Evolutionary conservation across 805 yeast genomes (phyloP).

Genomic region (Cyberlindnera saturnus): DNA sequence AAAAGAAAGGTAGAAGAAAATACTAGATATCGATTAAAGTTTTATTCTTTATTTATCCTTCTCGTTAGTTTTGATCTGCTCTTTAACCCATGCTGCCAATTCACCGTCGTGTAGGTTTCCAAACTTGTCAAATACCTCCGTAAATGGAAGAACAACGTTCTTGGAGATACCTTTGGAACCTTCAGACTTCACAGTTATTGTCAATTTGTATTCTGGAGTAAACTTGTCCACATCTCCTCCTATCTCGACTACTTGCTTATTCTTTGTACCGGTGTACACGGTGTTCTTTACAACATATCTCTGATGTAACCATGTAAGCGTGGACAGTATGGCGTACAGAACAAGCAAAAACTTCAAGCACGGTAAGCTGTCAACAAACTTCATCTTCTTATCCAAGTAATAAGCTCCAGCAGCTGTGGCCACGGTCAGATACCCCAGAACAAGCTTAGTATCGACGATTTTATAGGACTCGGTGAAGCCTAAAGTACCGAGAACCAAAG

Average conservation of each 20-base stretch:
- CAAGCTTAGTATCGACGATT: constrained; percentile 41
- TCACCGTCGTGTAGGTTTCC: constrained; percentile 38
- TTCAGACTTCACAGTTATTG: constrained; percentile 24
- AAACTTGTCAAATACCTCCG: constrained; percentile 31
- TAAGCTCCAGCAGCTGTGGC: constrained; percentile 43
- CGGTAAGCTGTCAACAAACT: constrained; percentile 35
- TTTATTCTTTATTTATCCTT: constrained; percentile 28
- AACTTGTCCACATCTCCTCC: constrained; percentile 31
- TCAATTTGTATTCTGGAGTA: constrained; percentile 40
- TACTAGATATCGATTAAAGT: neutral
- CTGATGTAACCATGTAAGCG: constrained; percentile 31
- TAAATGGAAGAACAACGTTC: constrained; percentile 23
- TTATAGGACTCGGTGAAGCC: constrained; percentile 39
- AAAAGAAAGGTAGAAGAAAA: constrained; percentile 54
- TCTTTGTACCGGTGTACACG: constrained; percentile 37
- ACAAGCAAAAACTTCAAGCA: constrained; percentile 36
- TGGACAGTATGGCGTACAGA: constrained; percentile 35
- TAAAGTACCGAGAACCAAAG: constrained; percentile 16
- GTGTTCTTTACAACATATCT: constrained; percentile 34
- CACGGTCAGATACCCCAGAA: constrained; percentile 45
- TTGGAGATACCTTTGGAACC: constrained; percentile 13
- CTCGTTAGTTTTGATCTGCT: constrained; percentile 27
- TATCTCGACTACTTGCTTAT: constrained; percentile 24
- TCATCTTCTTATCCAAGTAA: constrained; percentile 42
- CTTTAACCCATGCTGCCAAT: constrained; percentile 33